Evolutionary conservation across 257 asterid species (phyloP).

Genomic region (Catharanthus roseus): DNA sequence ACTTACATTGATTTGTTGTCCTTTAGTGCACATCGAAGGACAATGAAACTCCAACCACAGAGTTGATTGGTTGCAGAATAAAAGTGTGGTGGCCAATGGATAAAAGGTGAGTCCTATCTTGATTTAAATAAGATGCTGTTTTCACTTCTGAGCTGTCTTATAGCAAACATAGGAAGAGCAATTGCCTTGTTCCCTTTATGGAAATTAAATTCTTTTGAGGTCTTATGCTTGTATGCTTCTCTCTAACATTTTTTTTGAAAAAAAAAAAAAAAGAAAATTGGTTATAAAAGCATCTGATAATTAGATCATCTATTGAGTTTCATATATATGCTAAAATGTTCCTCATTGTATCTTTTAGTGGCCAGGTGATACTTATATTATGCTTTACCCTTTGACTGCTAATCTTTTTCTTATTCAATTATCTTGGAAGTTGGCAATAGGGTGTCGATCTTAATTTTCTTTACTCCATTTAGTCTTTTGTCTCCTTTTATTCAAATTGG

Average conservation of each 20-base stretch:
- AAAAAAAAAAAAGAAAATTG: neutral
- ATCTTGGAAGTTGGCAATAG: neutral
- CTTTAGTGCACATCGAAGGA: constrained; percentile 66
- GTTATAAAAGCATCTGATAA: neutral
- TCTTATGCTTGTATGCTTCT: neutral
- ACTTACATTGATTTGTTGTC: neutral
- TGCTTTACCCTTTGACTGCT: neutral
- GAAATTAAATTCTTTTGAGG: neutral
- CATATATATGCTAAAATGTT: neutral
- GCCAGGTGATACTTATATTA: neutral
- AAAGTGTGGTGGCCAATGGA: constrained; percentile 99
- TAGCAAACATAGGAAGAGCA: neutral
- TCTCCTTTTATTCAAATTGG: neutral
- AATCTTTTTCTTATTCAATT: neutral
- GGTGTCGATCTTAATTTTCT: neutral
- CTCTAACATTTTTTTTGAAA: neutral
- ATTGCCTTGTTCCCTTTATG: neutral
- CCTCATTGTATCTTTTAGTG: neutral
- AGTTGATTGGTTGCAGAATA: constrained; percentile 77
- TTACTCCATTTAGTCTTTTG: neutral
- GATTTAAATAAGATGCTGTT: constrained; percentile 3
- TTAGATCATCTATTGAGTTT: neutral
- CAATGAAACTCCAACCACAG: constrained; percentile 39
- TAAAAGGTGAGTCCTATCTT: constrained; percentile 59
- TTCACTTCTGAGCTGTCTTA: neutral